A percentile compares a stretch with the other conserved stretches of the same genome.
Conservation (phyloP, 352 stramenopile genomes). For the Phytophthora pluvialis region DNA sequence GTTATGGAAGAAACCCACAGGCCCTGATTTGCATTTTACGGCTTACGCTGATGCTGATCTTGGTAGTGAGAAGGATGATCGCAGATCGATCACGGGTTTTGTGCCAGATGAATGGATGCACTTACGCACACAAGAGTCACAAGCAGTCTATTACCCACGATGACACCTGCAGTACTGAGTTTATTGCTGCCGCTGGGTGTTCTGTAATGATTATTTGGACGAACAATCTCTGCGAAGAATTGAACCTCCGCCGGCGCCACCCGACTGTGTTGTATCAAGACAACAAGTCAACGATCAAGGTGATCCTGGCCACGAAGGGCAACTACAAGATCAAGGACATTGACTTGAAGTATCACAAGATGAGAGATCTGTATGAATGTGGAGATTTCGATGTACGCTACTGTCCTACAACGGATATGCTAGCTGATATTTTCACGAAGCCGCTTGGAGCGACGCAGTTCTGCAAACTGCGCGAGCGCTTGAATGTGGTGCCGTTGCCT, state of each 20-base stretch:
- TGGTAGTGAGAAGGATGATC: too few relatives aligned
- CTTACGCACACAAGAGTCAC: too few relatives aligned
- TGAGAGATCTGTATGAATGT: constrained; percentile 8
- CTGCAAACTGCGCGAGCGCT: background rate
- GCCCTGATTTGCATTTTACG: constrained; percentile 13
- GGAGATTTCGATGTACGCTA: constrained; percentile 18
- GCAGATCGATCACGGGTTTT: too few relatives aligned
- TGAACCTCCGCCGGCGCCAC: too few relatives aligned
- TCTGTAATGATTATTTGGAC: too few relatives aligned
- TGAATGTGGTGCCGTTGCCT: constrained; percentile 13
- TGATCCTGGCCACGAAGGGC: constrained; percentile 2
- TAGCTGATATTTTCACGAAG: constrained; percentile 18
- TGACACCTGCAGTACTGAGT: too few relatives aligned
- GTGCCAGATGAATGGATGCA: too few relatives aligned
- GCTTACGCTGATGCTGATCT: constrained; percentile 7
- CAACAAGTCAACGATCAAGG: background rate
- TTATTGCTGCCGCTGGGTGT: too few relatives aligned
- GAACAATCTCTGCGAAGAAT: too few relatives aligned
- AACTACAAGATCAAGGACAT: constrained; percentile 17
- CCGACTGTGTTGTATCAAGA: too few relatives aligned
- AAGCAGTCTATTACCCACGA: too few relatives aligned
- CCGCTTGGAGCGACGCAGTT: constrained; percentile 11
- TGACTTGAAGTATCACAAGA: constrained; percentile 13
- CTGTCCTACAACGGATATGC: constrained; percentile 16
- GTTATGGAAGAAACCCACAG: constrained; percentile 2